Base-by-base conservation (phyloP, 768 basidiomycete species). In the Hortiboletus flavorubellus region DNA sequence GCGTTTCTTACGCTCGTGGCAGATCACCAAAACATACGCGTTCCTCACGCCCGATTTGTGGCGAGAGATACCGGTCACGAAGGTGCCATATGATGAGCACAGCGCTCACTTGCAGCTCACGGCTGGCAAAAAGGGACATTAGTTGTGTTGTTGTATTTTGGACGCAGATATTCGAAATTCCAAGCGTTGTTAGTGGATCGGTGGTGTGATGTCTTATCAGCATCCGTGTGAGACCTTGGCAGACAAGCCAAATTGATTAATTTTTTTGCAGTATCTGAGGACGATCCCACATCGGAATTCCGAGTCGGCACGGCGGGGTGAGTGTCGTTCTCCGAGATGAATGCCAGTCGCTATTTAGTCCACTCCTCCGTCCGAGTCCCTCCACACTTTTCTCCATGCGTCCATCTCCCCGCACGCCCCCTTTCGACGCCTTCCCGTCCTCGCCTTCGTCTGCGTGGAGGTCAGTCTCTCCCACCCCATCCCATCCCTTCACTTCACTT, bases 41-140 rank as follows among this genome's bases (percentile, higher is more conserved):
- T 97, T 98, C 92, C 87, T 98, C 59, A 97, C 96, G 40, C 97
- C 97, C 55, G 95, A 98, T 73, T 82, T 98, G 66, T 98, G 96
- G 96, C 86, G 87, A 69, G 91, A 96, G 72, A 96, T 96, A 72
- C 86, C 93, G 39, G 77, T 90, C 30, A 90, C 89, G 58, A 91
- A 89, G 75, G 80, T 89, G 65, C 93, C 93, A 9, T 97, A 90
- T 78, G 96, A 98, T 73, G 94, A 96, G 78, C 88, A 93, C 84
- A 91, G 91, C 68, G 88, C 86, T 44, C 93, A 97, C 73, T 82
- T 99, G 57, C 90, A 90, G 71, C 80, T 96, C 62, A 81, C 83
- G 52, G 82, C 87, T 51, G 80, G 83, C 74, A 94, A 93, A 81
- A 87, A 87, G 73, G 68, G 68, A 71, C 80, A 81, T 63, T 87